Evolutionary conservation across 129 eudicot genomes (phyloP).

Genomic region (Deinandra increscens): DNA sequence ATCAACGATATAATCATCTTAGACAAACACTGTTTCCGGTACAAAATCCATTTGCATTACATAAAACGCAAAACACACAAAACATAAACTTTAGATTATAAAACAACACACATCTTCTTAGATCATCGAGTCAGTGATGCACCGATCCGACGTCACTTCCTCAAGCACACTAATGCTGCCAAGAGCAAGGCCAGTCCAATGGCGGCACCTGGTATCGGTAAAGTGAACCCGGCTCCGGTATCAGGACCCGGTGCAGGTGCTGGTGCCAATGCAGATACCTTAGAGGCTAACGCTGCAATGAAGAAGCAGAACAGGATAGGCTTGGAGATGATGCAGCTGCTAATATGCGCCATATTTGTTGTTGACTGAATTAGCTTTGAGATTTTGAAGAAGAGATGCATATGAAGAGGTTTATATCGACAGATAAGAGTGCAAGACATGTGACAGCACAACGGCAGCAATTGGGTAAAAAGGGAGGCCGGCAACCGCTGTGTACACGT

Average conservation of each 20-base stretch:
- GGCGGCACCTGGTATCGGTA: constrained; percentile 31
- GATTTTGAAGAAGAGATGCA: not conserved
- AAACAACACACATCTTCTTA: not conserved
- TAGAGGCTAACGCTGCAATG: constrained; percentile 25
- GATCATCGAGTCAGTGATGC: not conserved
- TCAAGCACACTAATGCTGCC: constrained; percentile 29
- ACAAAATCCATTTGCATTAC: not conserved
- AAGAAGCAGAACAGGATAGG: constrained; percentile 16
- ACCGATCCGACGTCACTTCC: constrained; percentile 15
- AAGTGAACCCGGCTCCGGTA: constrained; percentile 43
- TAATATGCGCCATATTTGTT: constrained; percentile 30
- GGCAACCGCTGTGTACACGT: constrained; percentile 17
- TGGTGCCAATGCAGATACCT: constrained; percentile 27
- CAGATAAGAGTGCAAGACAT: constrained; percentile 1
- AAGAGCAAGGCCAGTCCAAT: constrained; percentile 30
- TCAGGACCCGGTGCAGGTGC: constrained; percentile 59
- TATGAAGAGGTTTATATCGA: constrained; percentile 11
- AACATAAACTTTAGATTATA: not conserved
- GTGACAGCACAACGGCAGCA: constrained; percentile 23
- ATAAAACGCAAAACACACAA: not conserved
- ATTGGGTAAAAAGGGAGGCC: constrained; percentile 25
- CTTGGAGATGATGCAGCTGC: not conserved
- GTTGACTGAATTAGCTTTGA: not conserved
- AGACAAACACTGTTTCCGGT: not conserved
- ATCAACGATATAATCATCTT: not conserved